Base-by-base conservation (phyloP, 2,329 filamentous ascomycete species). In the Sporothrix brasiliensis region DNA sequence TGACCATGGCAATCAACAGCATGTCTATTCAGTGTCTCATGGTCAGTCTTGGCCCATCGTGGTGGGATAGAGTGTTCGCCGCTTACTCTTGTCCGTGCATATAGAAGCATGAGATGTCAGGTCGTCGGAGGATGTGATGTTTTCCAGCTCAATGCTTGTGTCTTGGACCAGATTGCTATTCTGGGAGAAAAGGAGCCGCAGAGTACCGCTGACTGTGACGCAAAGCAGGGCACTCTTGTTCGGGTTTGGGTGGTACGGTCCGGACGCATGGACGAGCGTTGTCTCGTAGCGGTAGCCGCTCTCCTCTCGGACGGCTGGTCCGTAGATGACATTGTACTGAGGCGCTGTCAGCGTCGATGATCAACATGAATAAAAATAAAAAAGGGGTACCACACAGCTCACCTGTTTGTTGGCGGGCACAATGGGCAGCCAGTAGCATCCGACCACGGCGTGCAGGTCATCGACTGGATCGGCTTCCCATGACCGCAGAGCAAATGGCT, bases 391-490 rank as follows among this genome's bases (percentile, higher is more conserved):
- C 5, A 27, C 44, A 49, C 44, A 49, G 54, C 74, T 65, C 74
- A 81, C 81, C 76, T 83, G 80, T 74, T 81, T 79, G 75, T 77
- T 78, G n/a, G 77, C 76, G 3, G 85, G 83, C 39, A 85, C 81
- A 30, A 89, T 83, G n/a, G 85, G 83, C 69, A 98, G 83, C 95
- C 95, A 99, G 80, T 92, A 91, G 78, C 93, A 87, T 3, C 94
- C 95, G 7, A 96, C 92, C 5, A 97, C 83, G 66, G 89, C 87
- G 74, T 91, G 88, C 50, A 92, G 83, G 77, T 97, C 92, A 75
- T 93, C 91, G 68, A 89, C 83, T 1, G 86, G 80, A 76, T 94
- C 93, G n/a, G 83, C 79, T 30, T 89, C 85, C 80, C 88, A 90
- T 69, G 84, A 86, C 54, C 89, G 86, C 66, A 84, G 84, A 11